A percentile compares a stretch with the other conserved stretches of the same genome.
Conservation (phyloP, 2,329 filamentous ascomycete species). For the Tolypocladium cylindrosporum region DNA sequence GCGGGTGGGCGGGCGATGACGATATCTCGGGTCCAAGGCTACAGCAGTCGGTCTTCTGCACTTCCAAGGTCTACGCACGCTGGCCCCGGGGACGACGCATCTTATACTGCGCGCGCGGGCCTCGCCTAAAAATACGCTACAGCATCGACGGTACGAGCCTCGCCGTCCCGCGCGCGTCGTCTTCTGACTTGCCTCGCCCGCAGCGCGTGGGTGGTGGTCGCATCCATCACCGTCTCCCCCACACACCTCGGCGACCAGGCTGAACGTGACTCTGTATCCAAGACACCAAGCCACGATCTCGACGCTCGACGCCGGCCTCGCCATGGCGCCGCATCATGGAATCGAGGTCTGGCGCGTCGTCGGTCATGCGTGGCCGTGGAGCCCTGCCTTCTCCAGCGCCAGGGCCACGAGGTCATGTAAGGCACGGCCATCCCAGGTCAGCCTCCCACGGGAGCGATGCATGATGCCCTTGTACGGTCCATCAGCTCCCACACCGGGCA, state of each 20-base stretch:
- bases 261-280: slow-evolving; percentile 25
- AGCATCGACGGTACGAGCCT: slow-evolving; percentile 1
- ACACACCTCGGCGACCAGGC: slow-evolving; percentile 11
- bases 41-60: too few species aligned
- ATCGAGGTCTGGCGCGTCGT: slow-evolving; percentile 10
- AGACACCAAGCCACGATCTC: slow-evolving; percentile 24
- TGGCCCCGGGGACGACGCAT: background rate
- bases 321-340: slow-evolving; percentile 18
- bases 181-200: slow-evolving; percentile 3
- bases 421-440: slow-evolving; percentile 13
- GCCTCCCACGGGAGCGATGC: slow-evolving; percentile 3
- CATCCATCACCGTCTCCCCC: slow-evolving; percentile 1
- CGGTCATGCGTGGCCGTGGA: slow-evolving; percentile 14
- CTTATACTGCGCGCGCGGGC: background rate
- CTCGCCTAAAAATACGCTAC: background rate
- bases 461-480: background rate
- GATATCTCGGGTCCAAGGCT: too few species aligned
- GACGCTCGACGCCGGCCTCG: slow-evolving; percentile 10
- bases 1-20: too few species aligned
- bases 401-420: slow-evolving; percentile 19
- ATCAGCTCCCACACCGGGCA: background rate
- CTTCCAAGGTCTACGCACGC: background rate
- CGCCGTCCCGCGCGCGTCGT: slow-evolving; percentile 2
- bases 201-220: slow-evolving; percentile 1
- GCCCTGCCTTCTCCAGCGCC: slow-evolving; percentile 6